These are phyloP conservation scores for Glaciozyma martinii DNA, from an alignment of 768 basidiomycete genomes.

Conservation along the genomic window DNA sequence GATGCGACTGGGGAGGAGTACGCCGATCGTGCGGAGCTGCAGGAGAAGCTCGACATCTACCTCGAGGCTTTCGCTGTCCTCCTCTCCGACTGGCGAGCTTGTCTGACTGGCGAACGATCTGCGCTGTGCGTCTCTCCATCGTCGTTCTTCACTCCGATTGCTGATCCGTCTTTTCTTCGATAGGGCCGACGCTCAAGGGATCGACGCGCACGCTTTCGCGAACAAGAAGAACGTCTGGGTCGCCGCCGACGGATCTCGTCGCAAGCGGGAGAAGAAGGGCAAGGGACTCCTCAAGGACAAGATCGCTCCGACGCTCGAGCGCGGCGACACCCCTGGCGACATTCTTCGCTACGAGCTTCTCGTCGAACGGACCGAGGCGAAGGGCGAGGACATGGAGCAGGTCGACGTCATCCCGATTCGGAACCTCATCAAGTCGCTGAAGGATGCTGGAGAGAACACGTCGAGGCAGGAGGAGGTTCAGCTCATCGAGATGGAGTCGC, in stretches of 20 bases:
- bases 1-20: conserved; percentile 30
- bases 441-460: conserved; percentile 11
- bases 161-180: neutral
- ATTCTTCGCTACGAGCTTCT: conserved; percentile 25
- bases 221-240: neutral
- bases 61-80: conserved; percentile 23
- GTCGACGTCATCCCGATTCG: conserved; percentile 10
- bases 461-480: conserved; percentile 8
- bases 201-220: neutral
- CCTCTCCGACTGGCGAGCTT: conserved; percentile 6
- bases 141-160: neutral
- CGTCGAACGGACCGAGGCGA: conserved; percentile 21
- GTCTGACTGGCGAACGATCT: neutral
- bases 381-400: conserved; percentile 24
- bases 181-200: neutral
- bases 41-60: conserved; percentile 29
- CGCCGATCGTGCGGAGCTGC: conserved; percentile 24
- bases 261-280: conserved; percentile 7
- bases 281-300: conserved; percentile 10
- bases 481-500: conserved; percentile 20
- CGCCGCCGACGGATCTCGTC: neutral
- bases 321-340: conserved; percentile 10
- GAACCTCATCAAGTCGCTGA: conserved; percentile 13
- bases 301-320: conserved; percentile 14
- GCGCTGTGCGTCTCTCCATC: neutral